Evolutionary conservation across 768 basidiomycete genomes (phyloP), one percentile per base, ranked within the genome.

Genomic region (Russula foetens): DNA sequence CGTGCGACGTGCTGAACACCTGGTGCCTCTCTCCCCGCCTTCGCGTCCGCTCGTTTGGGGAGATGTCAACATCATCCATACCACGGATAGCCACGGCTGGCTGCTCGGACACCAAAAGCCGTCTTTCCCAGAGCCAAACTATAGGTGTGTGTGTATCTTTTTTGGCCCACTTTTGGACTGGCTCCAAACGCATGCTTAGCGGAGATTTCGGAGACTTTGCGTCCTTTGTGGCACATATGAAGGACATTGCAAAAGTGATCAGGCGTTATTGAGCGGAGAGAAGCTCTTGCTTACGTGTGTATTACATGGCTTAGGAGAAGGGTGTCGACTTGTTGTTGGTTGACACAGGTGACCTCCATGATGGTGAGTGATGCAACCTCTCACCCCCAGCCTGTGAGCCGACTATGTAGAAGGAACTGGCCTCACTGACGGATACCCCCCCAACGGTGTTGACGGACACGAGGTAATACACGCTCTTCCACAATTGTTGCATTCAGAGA

Each of bases 51-150:
- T 96, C 15, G 81, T 82, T 53, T 94, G 92, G 93, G 84, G 86
- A n/a, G 90, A 94, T 67, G 78, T 95, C 69, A 95, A 95, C 69
- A 81, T 94, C 67, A 79, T 94, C 48, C 84, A 86, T 67, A 94
- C 91, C 3, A 94, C 93, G 0, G 92, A 94, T 71, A 88, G 82
- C 41, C 86, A 89, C 73, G 83, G 86, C 28, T 87, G 86, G 86
- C 75, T 95, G 4, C 77, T 92, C 39, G 92, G 92, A 1, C 92
- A 96, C 73, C 88, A 90, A 67, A 86, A 91, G 67, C 19, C 74
- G 3, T 79, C 78, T 3, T 83, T 79, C 68, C 88, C 89, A 0
- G 90, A 92, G 66, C 88, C 89, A 0, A 85, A 87, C 69, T 90
- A 88, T 71, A 81, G 80, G 79, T 80, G 57, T 55, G 77, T 65